Conservation (phyloP, 306 rosid species). For the Mucuna pruriens region DNA sequence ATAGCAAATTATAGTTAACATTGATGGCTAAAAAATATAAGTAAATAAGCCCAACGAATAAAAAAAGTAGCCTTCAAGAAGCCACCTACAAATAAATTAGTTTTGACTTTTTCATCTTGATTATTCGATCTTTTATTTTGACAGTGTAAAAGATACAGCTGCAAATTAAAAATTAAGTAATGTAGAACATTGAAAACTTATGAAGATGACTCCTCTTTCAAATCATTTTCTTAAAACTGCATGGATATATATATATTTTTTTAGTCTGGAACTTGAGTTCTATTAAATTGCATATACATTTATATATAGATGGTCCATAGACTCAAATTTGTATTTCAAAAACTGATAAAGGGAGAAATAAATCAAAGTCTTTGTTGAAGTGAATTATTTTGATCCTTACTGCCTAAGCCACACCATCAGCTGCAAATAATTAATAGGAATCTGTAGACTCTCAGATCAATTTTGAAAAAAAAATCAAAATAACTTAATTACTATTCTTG, state of each 20-base stretch:
- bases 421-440: not conserved
- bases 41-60: not conserved
- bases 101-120: conserved; percentile 3
- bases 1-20: not conserved
- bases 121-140: not conserved
- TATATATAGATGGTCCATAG: not conserved
- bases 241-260: not conserved
- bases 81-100: not conserved
- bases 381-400: not conserved
- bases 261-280: not conserved
- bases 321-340: not conserved
- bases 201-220: not conserved
- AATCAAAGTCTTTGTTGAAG: not conserved
- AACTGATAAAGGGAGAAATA: not conserved
- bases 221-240: not conserved
- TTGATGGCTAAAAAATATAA: not conserved
- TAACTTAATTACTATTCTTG: too few species aligned
- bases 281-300: not conserved
- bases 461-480: not conserved
- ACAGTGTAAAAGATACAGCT: not conserved
- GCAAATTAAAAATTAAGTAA: not conserved
- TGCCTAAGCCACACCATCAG: too few species aligned
- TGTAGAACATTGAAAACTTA: not conserved
- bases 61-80: not conserved
- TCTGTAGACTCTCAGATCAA: not conserved